These are phyloP conservation scores for Kentomonas sorsogonicus DNA, from an alignment of 208 protist species.

Conservation along the genomic window DNA sequence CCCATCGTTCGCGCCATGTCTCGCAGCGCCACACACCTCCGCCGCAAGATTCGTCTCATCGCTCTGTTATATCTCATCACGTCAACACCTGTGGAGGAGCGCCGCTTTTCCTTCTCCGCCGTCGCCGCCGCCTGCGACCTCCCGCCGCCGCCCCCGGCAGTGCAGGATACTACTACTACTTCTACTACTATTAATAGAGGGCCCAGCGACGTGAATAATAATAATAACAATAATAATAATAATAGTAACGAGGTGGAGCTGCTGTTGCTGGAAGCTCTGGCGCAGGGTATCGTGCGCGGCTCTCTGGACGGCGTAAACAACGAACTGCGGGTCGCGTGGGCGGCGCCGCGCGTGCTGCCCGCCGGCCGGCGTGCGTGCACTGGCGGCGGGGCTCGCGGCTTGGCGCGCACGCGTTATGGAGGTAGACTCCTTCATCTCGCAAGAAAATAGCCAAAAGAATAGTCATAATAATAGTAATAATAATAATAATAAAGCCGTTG, in stretches of 20 bases:
- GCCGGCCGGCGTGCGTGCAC: constrained; percentile 61
- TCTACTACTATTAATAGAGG: too few relatives aligned
- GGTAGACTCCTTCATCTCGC: constrained; percentile 36
- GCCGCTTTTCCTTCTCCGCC: constrained; percentile 87
- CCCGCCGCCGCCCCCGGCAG: too few relatives aligned
- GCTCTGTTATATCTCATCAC: constrained; percentile 95
- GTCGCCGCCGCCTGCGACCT: too few relatives aligned
- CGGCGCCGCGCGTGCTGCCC: constrained; percentile 85
- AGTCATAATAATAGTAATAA: constrained; percentile 13
- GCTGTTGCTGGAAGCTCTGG: constrained; percentile 92
- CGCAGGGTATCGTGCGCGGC: constrained; percentile 91
- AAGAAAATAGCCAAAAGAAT: constrained; percentile 27
- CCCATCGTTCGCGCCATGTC: constrained; percentile 21
- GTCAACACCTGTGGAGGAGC: constrained; percentile 88
- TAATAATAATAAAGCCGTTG: constrained; percentile 10
- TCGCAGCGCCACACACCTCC: constrained; percentile 17
- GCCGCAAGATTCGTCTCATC: constrained; percentile 88
- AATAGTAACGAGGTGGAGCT: constrained; percentile 77
- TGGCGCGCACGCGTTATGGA: constrained; percentile 68
- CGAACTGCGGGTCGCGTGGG: constrained; percentile 83
- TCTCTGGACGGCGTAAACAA: constrained; percentile 89
- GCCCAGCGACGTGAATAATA: not conserved
- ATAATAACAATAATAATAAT: not conserved
- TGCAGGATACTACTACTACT: too few relatives aligned
- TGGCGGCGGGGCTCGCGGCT: constrained; percentile 55